Evolutionary conservation across 306 rosid species (phyloP).

Genomic region (Rubus parviflorus): DNA sequence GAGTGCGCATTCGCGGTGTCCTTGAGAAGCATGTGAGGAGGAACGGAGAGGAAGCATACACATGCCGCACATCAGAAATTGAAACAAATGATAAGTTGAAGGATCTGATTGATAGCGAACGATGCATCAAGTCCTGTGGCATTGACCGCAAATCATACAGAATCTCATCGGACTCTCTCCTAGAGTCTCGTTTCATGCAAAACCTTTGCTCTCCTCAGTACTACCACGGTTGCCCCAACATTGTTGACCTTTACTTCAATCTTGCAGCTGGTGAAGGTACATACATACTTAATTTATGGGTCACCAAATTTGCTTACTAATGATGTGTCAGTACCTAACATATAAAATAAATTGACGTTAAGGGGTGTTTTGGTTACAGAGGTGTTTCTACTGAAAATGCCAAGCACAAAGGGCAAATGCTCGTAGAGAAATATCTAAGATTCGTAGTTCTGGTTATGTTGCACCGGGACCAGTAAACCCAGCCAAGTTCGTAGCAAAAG

Average conservation of each 20-base stretch:
- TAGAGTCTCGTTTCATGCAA: slow-evolving; percentile 54
- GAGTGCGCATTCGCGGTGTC: slow-evolving; percentile 73
- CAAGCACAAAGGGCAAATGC: slow-evolving; percentile 46
- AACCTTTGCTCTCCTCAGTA: slow-evolving; percentile 70
- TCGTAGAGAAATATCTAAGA: slow-evolving; percentile 63
- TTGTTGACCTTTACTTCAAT: slow-evolving; percentile 71
- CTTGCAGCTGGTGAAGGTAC: slow-evolving; percentile 86
- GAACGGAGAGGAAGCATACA: slow-evolving; percentile 61
- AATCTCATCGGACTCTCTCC: slow-evolving; percentile 71
- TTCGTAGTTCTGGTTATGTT: slow-evolving; percentile 57
- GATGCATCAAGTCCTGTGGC: slow-evolving; percentile 62
- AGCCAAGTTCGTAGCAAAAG: slow-evolving; percentile 1
- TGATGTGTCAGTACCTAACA: no score
- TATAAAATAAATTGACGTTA: no score
- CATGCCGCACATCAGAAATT: slow-evolving; percentile 67
- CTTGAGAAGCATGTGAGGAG: slow-evolving; percentile 67
- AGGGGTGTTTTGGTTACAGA: slow-evolving; percentile 30
- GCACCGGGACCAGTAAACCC: slow-evolving; percentile 59
- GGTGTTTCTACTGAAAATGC: slow-evolving; percentile 81
- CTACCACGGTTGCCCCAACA: slow-evolving; percentile 58
- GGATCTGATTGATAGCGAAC: slow-evolving; percentile 54
- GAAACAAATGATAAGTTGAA: slow-evolving; percentile 55
- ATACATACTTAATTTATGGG: no score
- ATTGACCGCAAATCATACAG: slow-evolving; percentile 61
- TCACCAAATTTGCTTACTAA: no score